A percentile compares a stretch with the other conserved stretches of the same genome.
These are phyloP conservation scores for Jacaranda copaia DNA, from an alignment of 257 asterid species.

Conservation along the genomic window DNA sequence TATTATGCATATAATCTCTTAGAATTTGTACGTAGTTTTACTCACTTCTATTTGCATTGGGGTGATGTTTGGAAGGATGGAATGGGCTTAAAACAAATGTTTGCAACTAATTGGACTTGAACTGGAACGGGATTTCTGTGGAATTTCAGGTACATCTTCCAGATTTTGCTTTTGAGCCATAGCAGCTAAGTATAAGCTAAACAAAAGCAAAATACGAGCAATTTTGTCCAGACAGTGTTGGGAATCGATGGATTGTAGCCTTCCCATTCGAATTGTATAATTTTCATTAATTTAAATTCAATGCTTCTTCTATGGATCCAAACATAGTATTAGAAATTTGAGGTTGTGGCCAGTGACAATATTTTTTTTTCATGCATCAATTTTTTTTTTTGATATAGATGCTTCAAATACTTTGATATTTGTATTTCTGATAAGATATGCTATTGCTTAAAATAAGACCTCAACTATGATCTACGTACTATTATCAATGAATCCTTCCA, in stretches of 20 bases:
- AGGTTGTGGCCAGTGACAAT: background rate
- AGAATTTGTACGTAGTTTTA: conserved; percentile 1
- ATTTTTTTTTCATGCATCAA: background rate
- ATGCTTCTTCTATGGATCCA: background rate
- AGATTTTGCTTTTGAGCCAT: background rate
- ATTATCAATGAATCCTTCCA: background rate
- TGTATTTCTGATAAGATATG: conserved; percentile 18
- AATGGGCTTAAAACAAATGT: background rate
- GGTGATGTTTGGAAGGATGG: background rate
- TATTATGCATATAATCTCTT: background rate
- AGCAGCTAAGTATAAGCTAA: background rate
- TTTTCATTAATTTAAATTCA: background rate
- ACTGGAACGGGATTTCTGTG: background rate
- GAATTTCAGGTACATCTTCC: background rate
- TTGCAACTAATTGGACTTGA: conserved; percentile 26
- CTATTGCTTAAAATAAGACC: background rate
- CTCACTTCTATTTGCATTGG: conserved; percentile 1
- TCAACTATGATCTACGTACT: background rate
- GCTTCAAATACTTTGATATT: conserved; percentile 6
- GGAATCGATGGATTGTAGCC: background rate
- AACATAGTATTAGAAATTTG: conserved; percentile 4
- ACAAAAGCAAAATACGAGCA: background rate
- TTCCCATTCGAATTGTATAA: background rate
- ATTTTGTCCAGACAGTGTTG: background rate
- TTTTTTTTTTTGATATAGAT: too few species aligned